These are phyloP conservation scores for Talinum fruticosum DNA, from an alignment of 148 eudicot species.

Conservation along the genomic window DNA sequence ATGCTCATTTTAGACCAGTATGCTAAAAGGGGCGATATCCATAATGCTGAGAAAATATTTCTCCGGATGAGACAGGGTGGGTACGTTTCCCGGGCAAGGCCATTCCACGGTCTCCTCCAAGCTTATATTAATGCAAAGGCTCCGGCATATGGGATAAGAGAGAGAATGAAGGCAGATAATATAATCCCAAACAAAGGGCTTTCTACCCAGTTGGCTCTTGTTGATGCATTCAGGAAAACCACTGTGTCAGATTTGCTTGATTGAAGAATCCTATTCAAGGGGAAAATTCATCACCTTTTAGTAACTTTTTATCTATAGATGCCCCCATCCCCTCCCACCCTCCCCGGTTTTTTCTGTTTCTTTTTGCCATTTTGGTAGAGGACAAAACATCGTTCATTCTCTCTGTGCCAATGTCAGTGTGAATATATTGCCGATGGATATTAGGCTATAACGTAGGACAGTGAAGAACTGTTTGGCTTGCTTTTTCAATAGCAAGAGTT, in stretches of 20 bases:
- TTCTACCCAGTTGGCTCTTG: conserved; percentile 42
- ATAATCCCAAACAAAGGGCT: conserved; percentile 50
- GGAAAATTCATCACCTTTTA: not conserved
- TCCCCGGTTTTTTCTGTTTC: not conserved
- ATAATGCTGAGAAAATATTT: conserved; percentile 77
- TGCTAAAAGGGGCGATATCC: conserved; percentile 71
- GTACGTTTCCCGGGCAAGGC: conserved; percentile 45
- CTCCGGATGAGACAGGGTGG: conserved; percentile 67
- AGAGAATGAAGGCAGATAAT: conserved; percentile 85
- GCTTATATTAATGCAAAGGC: conserved; percentile 57
- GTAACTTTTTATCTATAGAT: not conserved
- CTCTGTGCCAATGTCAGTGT: conserved; percentile 1
- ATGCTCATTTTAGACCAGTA: conserved; percentile 62
- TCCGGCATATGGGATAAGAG: conserved; percentile 79
- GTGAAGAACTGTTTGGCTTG: not conserved
- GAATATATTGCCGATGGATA: not conserved
- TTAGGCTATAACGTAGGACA: not conserved
- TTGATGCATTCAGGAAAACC: conserved; percentile 59
- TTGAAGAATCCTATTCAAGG: conserved; percentile 28
- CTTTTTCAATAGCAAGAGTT: not conserved
- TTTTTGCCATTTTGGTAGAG: not conserved
- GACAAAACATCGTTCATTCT: not conserved
- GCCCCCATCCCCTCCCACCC: too few relatives aligned
- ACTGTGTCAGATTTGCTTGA: conserved; percentile 64
- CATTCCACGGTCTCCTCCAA: conserved; percentile 36